A percentile compares a stretch with the other conserved stretches of the same genome.
Conservation (phyloP, 768 basidiomycete genomes). For the Termitomyces heimii region DNA sequence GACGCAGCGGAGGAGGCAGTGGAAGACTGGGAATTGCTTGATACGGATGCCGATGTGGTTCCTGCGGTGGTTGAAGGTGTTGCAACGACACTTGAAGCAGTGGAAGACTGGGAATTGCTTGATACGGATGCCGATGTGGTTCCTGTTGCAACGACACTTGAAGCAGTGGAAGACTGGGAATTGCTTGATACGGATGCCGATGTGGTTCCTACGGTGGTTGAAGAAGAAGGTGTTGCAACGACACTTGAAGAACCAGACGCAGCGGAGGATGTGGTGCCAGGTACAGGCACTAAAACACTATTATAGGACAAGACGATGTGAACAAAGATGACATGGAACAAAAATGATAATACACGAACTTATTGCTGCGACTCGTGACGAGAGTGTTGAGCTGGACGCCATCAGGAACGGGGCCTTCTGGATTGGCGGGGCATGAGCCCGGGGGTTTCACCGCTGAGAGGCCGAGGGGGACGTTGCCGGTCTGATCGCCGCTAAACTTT, state of each 20-base stretch:
- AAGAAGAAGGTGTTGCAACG: too few relatives aligned
- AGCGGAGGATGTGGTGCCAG: background rate
- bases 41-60: too few relatives aligned
- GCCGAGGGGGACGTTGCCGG: conserved; percentile 44
- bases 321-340: background rate
- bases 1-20: too few relatives aligned
- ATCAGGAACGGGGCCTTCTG: conserved; percentile 37
- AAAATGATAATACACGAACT: conserved; percentile 3
- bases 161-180: too few relatives aligned
- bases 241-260: background rate
- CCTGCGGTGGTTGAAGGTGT: too few relatives aligned
- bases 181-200: too few relatives aligned
- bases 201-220: too few relatives aligned
- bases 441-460: conserved; percentile 31
- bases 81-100: too few relatives aligned
- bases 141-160: too few relatives aligned
- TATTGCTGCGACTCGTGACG: conserved; percentile 26
- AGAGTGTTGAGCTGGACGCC: conserved; percentile 35
- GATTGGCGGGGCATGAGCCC: conserved; percentile 41
- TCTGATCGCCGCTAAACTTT: conserved; percentile 33
- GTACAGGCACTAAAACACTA: background rate
- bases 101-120: too few relatives aligned
- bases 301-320: background rate
- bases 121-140: too few relatives aligned
- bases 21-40: too few relatives aligned